Conservation (phyloP, 345 rosid genomes). For the Populus ilicifolia region DNA sequence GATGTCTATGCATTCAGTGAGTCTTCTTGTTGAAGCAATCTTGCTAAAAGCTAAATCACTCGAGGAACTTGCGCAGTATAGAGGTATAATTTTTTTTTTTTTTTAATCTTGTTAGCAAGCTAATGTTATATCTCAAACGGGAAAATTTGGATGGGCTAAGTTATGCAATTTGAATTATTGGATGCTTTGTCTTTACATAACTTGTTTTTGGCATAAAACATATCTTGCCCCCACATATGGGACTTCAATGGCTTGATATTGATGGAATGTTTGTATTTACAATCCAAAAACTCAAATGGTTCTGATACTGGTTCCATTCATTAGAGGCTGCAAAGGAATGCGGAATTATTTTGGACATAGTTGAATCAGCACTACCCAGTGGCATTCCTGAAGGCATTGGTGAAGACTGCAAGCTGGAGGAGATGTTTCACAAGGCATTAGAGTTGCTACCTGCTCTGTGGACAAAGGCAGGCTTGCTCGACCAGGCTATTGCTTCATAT, state of each 20-base stretch:
- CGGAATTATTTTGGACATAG: slow-evolving; percentile 56
- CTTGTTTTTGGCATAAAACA: neutral
- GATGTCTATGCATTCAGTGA: slow-evolving; percentile 91
- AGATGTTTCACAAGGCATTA: slow-evolving; percentile 72
- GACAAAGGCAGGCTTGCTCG: slow-evolving; percentile 61
- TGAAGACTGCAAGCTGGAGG: slow-evolving; percentile 74
- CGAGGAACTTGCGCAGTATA: slow-evolving; percentile 56
- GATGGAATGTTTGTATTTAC: neutral
- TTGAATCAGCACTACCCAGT: slow-evolving; percentile 69
- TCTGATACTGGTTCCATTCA: slow-evolving; percentile 30
- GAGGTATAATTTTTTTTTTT: slow-evolving; percentile 38
- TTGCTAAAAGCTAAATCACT: slow-evolving; percentile 85
- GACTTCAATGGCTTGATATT: neutral
- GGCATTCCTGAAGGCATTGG: slow-evolving; percentile 57
- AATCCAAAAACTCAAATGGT: slow-evolving; percentile 1
- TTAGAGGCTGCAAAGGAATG: slow-evolving; percentile 96
- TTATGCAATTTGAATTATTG: neutral
- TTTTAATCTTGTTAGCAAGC: neutral
- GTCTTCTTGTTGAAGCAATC: slow-evolving; percentile 82
- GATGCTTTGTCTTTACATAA: neutral
- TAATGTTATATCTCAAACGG: neutral
- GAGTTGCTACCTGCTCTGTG: slow-evolving; percentile 76
- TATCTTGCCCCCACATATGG: neutral
- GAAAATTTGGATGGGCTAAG: neutral
- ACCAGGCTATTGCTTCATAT: slow-evolving; percentile 67